Evolutionary conservation across 306 rosid genomes (phyloP).

Genomic region (Casuarina equisetifolia): DNA sequence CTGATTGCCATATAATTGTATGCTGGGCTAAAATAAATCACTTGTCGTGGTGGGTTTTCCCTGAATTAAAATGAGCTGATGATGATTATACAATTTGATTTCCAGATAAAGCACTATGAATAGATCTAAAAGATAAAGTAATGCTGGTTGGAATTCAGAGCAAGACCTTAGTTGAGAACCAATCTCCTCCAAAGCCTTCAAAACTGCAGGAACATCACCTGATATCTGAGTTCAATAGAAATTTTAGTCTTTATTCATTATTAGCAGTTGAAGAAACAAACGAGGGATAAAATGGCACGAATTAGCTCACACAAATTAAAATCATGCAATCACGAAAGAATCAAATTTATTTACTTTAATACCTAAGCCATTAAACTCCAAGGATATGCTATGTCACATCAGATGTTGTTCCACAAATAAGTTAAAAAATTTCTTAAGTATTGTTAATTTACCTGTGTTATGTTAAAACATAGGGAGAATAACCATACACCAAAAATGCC

Average conservation of each 20-base stretch:
- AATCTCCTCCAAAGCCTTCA: conserved; percentile 89
- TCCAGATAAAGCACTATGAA: conserved; percentile 6
- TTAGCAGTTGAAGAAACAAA: not conserved
- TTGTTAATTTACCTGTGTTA: not conserved
- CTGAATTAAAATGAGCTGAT: conserved; percentile 33
- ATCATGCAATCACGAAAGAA: not conserved
- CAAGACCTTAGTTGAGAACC: conserved; percentile 83
- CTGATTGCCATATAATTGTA: conserved; percentile 69
- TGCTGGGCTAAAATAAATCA: conserved; percentile 86
- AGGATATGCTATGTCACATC: not conserved
- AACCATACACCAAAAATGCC: not conserved
- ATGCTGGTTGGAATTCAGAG: conserved; percentile 19
- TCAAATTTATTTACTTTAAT: not conserved
- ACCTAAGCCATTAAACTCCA: not conserved
- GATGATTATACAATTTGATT: conserved; percentile 24
- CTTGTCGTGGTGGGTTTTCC: conserved; percentile 91
- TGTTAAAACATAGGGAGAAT: not conserved
- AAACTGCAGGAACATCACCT: conserved; percentile 74
- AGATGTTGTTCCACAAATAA: not conserved
- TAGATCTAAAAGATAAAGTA: conserved; percentile 9
- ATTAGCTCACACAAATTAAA: not conserved
- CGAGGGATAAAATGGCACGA: not conserved
- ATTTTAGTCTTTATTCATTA: conserved; percentile 16
- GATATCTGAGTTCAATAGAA: conserved; percentile 61
- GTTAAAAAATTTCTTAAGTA: not conserved